A percentile compares a stretch with the other conserved stretches of the same genome.
phyloP scores from a whole-genome alignment of 192 early-diverging fungal species.

The Podila epicladia region DNA sequence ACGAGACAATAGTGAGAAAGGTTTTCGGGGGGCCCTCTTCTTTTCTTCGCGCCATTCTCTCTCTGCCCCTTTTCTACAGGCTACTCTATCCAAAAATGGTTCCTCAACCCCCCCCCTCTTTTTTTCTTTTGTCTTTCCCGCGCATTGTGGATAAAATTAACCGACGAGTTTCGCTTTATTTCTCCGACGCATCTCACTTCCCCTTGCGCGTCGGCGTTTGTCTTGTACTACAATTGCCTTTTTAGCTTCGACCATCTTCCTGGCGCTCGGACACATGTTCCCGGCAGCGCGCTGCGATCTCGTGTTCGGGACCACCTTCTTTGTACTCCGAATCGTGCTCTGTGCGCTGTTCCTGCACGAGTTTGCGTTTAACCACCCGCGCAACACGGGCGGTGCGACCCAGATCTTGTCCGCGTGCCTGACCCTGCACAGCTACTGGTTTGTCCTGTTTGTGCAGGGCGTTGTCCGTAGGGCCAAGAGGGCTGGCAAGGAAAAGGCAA shows the following conservation, averaged over 20 bases:
- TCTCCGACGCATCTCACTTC: no score
- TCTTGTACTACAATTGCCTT: neutral
- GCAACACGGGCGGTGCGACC: neutral
- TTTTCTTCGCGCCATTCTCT: no score
- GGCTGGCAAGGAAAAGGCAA: neutral
- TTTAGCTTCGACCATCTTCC: conserved; percentile 18
- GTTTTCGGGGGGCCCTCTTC: no score
- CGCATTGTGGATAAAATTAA: no score
- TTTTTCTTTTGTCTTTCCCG: no score
- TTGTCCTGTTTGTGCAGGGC: neutral
- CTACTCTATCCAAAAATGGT: no score
- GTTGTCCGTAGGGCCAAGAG: neutral
- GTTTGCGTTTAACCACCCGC: neutral
- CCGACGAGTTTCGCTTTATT: no score
- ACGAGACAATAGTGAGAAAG: no score
- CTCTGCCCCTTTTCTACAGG: no score
- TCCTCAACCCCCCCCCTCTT: no score
- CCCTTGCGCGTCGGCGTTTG: no score
- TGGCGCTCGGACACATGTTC: conserved; percentile 21
- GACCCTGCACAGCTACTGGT: neutral
- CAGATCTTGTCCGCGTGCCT: neutral
- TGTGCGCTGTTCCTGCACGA: neutral
- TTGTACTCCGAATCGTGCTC: neutral
- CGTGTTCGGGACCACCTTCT: neutral
- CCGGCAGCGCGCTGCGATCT: neutral